These are phyloP conservation scores for Citrus inodora DNA, from an alignment of 345 rosid genomes.

Conservation along the genomic window DNA sequence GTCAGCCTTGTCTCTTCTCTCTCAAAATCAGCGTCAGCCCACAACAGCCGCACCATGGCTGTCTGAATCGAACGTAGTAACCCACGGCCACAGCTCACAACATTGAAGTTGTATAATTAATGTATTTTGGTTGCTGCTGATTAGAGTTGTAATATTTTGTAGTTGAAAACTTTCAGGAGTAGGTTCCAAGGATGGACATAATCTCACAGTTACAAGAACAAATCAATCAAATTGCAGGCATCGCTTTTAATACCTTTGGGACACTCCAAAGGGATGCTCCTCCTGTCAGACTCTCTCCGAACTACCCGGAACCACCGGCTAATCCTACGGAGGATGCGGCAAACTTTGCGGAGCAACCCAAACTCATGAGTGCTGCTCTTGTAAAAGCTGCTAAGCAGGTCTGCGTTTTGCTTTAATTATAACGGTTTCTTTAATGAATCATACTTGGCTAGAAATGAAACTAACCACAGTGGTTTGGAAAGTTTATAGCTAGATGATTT, in stretches of 20 bases:
- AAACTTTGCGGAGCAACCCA: conserved; percentile 62
- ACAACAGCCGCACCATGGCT: too few species aligned
- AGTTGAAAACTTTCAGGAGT: not conserved
- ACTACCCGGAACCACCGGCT: conserved; percentile 76
- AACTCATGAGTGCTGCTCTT: conserved; percentile 70
- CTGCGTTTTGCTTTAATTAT: not conserved
- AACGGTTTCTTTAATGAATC: not conserved
- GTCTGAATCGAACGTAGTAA: too few species aligned
- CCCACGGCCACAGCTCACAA: too few species aligned
- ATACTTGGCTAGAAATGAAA: not conserved
- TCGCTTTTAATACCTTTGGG: conserved; percentile 82
- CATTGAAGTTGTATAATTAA: too few species aligned
- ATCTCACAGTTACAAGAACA: conserved; percentile 96
- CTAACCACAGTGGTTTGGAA: not conserved
- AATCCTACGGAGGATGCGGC: conserved; percentile 52
- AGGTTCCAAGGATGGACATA: conserved; percentile 56
- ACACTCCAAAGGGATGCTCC: conserved; percentile 82
- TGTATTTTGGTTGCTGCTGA: too few species aligned
- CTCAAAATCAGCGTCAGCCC: too few species aligned
- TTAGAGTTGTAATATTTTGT: not conserved
- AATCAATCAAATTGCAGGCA: conserved; percentile 64
- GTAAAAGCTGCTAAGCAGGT: conserved; percentile 98
- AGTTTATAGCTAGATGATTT: not conserved
- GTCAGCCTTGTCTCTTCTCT: too few species aligned
- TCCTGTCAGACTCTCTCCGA: conserved; percentile 71